Evolutionary conservation across 208 protist species (phyloP).

Genomic region (Trypanosoma vivax): DNA sequence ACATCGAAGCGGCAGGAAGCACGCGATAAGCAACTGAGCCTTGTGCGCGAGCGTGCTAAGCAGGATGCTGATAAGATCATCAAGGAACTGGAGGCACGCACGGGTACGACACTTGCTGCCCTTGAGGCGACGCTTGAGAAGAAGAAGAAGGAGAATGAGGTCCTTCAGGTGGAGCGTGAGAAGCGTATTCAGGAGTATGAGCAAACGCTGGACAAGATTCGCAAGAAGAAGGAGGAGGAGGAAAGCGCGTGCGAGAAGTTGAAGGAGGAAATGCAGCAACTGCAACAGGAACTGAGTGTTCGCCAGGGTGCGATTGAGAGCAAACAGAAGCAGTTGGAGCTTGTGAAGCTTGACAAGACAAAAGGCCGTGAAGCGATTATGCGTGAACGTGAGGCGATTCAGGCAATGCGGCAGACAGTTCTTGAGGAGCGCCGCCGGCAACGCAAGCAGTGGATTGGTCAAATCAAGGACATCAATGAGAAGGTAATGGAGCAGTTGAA

Average conservation of each 20-base stretch:
- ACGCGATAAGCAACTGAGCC: slow-evolving; percentile 59
- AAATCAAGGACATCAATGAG: slow-evolving; percentile 86
- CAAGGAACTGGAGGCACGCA: slow-evolving; percentile 71
- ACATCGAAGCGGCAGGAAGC: slow-evolving; percentile 69
- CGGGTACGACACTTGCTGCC: slow-evolving; percentile 62
- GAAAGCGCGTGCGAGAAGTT: slow-evolving; percentile 58
- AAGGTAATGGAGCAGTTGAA: slow-evolving; percentile 76
- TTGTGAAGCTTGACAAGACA: slow-evolving; percentile 78
- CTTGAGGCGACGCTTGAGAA: slow-evolving; percentile 67
- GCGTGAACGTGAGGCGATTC: slow-evolving; percentile 60
- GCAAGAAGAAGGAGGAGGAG: slow-evolving; percentile 85
- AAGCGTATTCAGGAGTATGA: slow-evolving; percentile 77
- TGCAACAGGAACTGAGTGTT: slow-evolving; percentile 74
- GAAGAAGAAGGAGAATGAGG: slow-evolving; percentile 78
- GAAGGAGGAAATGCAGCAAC: slow-evolving; percentile 65
- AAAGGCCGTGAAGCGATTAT: slow-evolving; percentile 80
- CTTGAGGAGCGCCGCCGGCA: slow-evolving; percentile 66
- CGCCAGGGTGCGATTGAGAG: slow-evolving; percentile 64
- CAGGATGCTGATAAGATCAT: slow-evolving; percentile 68
- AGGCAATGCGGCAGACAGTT: slow-evolving; percentile 66
- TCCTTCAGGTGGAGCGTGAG: slow-evolving; percentile 70
- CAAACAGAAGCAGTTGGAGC: slow-evolving; percentile 86
- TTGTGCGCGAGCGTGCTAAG: slow-evolving; percentile 60
- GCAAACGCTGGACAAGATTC: slow-evolving; percentile 81
- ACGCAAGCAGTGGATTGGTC: slow-evolving; percentile 84